Evolutionary conservation across 176 grass and related monocot genomes (phyloP).

Genomic region (Oryza rufipogon): DNA sequence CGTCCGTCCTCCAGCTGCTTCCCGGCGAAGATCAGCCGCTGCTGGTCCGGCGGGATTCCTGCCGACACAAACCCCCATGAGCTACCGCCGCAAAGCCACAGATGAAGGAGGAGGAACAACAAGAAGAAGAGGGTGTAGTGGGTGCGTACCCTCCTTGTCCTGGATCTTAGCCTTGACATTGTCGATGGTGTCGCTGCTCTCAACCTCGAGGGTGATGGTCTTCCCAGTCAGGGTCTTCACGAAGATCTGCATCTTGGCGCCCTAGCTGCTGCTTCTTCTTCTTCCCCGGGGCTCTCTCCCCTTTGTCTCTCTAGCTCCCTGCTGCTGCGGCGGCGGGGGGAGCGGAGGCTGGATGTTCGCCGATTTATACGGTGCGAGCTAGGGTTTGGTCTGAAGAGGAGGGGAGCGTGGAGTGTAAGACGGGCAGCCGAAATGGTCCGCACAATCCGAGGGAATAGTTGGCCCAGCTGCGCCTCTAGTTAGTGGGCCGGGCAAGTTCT

Average conservation of each 20-base stretch:
- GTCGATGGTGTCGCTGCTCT: conserved; percentile 99
- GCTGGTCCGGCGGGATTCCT: conserved; percentile 91
- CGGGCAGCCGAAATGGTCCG: neutral
- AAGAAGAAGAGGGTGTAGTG: neutral
- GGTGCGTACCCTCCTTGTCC: conserved; percentile 60
- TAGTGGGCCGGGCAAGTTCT: too few relatives aligned
- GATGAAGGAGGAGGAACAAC: neutral
- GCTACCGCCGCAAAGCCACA: too few relatives aligned
- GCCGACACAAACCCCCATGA: neutral
- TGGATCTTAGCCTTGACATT: conserved; percentile 98
- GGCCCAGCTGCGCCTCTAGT: too few relatives aligned
- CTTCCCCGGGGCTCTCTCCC: neutral
- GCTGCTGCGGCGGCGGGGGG: neutral
- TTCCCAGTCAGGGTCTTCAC: conserved; percentile 95
- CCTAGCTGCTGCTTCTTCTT: neutral
- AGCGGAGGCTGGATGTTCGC: neutral
- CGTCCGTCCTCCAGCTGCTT: conserved; percentile 82
- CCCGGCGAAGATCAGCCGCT: conserved; percentile 79
- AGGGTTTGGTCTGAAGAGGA: conserved; percentile 38
- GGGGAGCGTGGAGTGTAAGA: neutral
- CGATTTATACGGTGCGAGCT: conserved; percentile 20
- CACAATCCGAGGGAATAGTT: neutral
- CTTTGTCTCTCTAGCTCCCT: neutral
- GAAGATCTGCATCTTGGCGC: conserved; percentile 77
- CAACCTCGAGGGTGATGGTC: conserved; percentile 98